Conservation (phyloP, 768 basidiomycete genomes). For the Podaxis carcinomalis region DNA sequence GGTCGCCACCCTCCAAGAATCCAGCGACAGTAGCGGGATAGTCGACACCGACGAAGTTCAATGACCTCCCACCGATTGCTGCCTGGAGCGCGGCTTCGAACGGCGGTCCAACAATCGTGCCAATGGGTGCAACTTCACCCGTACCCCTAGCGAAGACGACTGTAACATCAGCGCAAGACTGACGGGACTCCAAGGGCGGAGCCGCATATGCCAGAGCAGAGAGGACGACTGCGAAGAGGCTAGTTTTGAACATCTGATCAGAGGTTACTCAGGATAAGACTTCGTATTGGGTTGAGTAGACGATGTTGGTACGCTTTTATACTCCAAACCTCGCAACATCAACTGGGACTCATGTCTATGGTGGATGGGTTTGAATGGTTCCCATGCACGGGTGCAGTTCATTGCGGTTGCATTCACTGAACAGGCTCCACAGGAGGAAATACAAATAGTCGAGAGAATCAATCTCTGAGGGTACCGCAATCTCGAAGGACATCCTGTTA, state of each 20-base stretch:
- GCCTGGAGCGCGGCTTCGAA: conserved; percentile 26
- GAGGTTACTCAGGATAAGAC: background rate
- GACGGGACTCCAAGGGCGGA: conserved; percentile 13
- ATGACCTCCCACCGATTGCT: conserved; percentile 23
- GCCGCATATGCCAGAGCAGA: conserved; percentile 20
- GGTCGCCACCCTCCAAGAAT: conserved; percentile 34
- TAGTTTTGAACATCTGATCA: conserved; percentile 14
- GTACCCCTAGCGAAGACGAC: conserved; percentile 37
- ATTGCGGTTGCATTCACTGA: background rate
- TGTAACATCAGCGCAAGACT: conserved; percentile 27
- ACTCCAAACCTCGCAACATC: background rate
- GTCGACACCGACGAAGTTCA: conserved; percentile 32
- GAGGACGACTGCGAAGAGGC: conserved; percentile 16
- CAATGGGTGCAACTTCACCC: conserved; percentile 27
- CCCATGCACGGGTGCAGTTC: conserved; percentile 8
- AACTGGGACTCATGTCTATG: background rate
- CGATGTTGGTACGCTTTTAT: background rate
- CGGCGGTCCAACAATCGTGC: conserved; percentile 32
- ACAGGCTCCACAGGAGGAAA: background rate
- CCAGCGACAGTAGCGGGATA: conserved; percentile 33
- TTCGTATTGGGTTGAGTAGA: background rate
- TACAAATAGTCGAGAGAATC: background rate
- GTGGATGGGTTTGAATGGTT: background rate
- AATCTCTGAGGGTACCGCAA: too few species aligned
- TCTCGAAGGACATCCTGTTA: too few species aligned